Base-by-base conservation (phyloP, 1,139 yeast species). In the Hanseniaspora uvarum region DNA sequence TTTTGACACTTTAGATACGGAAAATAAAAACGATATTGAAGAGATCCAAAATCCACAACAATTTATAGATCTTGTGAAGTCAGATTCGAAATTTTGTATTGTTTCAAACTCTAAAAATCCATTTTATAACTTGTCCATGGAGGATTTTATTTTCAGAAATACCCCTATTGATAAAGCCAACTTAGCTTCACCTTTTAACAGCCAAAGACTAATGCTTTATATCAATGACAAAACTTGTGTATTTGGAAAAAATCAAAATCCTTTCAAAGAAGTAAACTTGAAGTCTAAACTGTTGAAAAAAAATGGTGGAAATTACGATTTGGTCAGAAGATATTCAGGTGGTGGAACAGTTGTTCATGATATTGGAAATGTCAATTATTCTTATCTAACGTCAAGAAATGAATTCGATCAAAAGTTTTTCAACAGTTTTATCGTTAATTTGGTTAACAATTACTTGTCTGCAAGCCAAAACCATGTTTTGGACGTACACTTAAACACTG, bases 331-430 rank as follows among this genome's bases (percentile, higher is more conserved):
- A 56, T 72, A 77, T 47, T 83, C 95, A 1, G 99, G 99, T 0
- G 99, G 99, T 1, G 99, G 99, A 0, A 81, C 97, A 0, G 99
- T 94, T 0, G 95, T 88, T 11, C 99, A 94, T 65, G 98, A 92
- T 67, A 62, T 74, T n/a, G 96, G 97, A 0, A 94, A 94, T 63
- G 80, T 83, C 23, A 94, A 94, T 64, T 94, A 83, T 67, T 82
- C 94, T 7, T 87, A 79, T 60, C 81, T 92, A 74, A 80, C 87
- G 19, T 72, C 83, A 1, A 79, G 88, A 58, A 74, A 72, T 4
- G 75, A 74, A 1, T 94, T 94, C 62, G 76, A 80, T 58, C 70
- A 95, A 43, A 76, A 75, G 47, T 72, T 67, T 43, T 87, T 84
- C 64, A 82, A 87, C 3, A 62, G 72, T 7, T 61, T 76, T 58